phyloP scores from a whole-genome alignment of 805 yeast genomes.

The Danielozyma ontarioensis region DNA sequence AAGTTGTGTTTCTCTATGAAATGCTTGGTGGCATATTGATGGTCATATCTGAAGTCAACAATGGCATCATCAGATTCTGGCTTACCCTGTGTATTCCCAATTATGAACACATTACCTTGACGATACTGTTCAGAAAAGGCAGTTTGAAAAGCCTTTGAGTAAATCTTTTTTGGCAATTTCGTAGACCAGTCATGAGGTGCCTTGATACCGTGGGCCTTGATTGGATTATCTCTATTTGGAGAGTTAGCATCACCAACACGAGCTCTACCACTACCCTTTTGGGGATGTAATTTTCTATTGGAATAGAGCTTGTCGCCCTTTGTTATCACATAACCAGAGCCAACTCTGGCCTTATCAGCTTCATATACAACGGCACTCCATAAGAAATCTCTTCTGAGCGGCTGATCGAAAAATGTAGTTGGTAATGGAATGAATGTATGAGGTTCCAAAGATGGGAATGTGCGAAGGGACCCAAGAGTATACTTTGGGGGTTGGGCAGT shows the following conservation, averaged over 20 bases:
- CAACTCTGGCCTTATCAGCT: constrained; percentile 84
- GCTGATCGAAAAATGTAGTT: constrained; percentile 59
- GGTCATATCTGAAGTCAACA: constrained; percentile 35
- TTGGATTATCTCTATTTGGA: constrained; percentile 87
- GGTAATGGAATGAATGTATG: constrained; percentile 71
- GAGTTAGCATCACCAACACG: constrained; percentile 95
- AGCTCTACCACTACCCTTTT: constrained; percentile 93
- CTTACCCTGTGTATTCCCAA: constrained; percentile 43
- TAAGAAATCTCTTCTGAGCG: constrained; percentile 82
- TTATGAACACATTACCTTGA: constrained; percentile 62
- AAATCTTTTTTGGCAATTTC: constrained; percentile 65
- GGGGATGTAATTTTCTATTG: constrained; percentile 75
- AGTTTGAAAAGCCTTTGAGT: constrained; percentile 68
- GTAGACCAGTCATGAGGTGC: constrained; percentile 91
- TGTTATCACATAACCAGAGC: constrained; percentile 81
- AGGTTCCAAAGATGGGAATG: constrained; percentile 92
- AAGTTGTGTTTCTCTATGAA: constrained; percentile 47
- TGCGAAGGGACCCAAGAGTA: constrained; percentile 70
- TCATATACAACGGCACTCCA: constrained; percentile 95
- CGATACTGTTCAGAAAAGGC: constrained; percentile 82
- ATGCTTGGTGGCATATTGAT: constrained; percentile 44
- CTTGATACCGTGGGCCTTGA: constrained; percentile 79
- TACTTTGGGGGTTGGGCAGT: constrained; percentile 54
- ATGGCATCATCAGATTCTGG: constrained; percentile 12
- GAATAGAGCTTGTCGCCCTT: constrained; percentile 84